Evolutionary conservation across 495 filamentous ascomycete genomes (phyloP), one percentile per base, ranked within the genome.

Genomic region (Articulospora tetracladia): DNA sequence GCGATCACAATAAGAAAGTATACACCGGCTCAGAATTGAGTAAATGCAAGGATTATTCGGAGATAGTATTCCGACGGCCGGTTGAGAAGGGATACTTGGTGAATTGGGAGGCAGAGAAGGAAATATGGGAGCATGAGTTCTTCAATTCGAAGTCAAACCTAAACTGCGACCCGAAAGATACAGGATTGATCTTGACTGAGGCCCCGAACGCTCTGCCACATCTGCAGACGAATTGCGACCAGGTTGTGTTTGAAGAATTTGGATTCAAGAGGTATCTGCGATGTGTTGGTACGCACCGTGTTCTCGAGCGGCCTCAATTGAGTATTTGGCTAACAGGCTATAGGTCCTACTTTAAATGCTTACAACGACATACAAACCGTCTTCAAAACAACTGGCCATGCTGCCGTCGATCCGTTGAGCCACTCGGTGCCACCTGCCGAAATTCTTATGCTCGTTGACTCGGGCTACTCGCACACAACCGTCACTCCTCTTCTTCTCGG

Each of bases 241-340:
- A 99, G 77, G 91, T 99, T 69, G 83, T 97, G 0, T 98, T 98
- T 77, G 94, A 99, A 69, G 93, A 98, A 70, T 98, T 92, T 78
- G 91, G 91, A n/a, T 98, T 98, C 73, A 83, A 88, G 19, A 85
- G 86, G 49, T 96, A 95, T 72, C 86, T 85, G 58, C 82, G 94
- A 51, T 86, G 81, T 65, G 72, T 90, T 58, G 87, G 88, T 88
- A 63, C 69, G 85, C 54, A 30, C 17, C 28, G 30, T 22, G 7
- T 28, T 55, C 36, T 1, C 50, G 32, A 34, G 39, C 30, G 7
- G 7, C 24, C 67, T 32, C 53, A 39, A 10, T n/a, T n/a, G 11
- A 58, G 50, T 34, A 30, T 11, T 25, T 4, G 28, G n/a, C 52
- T 50, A 26, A 62, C 41, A 2, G 19, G 10, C n/a, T 24, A 39